Conservation (phyloP, 2,329 filamentous ascomycete species). For the Penicillium verrucosum region DNA sequence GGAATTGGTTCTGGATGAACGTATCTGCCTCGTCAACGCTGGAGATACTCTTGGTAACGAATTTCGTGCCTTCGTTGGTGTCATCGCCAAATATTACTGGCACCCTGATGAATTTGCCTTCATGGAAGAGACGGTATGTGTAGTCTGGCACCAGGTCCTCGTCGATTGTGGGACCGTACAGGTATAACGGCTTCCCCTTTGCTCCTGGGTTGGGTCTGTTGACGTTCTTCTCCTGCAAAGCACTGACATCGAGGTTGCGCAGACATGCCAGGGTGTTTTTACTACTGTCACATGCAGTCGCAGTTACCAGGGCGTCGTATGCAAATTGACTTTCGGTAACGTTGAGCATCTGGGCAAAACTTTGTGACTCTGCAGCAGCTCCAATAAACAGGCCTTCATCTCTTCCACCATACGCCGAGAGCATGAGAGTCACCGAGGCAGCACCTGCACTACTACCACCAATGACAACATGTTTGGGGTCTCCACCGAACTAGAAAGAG, state of each 20-base stretch:
- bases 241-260: constrained; percentile 43
- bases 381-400: constrained; percentile 52
- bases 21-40: constrained; percentile 50
- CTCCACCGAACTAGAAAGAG: constrained; percentile 60
- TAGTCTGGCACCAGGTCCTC: constrained; percentile 50
- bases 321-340: constrained; percentile 50
- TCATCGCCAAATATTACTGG: constrained; percentile 58
- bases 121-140: constrained; percentile 48
- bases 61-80: constrained; percentile 64
- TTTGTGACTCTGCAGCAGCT: constrained; percentile 54
- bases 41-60: constrained; percentile 51
- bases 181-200: constrained; percentile 44
- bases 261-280: constrained; percentile 50
- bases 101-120: constrained; percentile 51
- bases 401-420: constrained; percentile 53
- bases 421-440: constrained; percentile 60
- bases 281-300: constrained; percentile 46
- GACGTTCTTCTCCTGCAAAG: constrained; percentile 48
- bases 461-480: constrained; percentile 65
- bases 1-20: constrained; percentile 60
- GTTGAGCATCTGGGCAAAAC: constrained; percentile 50
- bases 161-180: constrained; percentile 54
- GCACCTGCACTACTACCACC: constrained; percentile 68
- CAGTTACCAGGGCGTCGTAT: constrained; percentile 51
- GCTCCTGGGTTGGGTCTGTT: constrained; percentile 48